Base-by-base conservation (phyloP, 306 rosid species). In the Leucaena leucocephala region DNA sequence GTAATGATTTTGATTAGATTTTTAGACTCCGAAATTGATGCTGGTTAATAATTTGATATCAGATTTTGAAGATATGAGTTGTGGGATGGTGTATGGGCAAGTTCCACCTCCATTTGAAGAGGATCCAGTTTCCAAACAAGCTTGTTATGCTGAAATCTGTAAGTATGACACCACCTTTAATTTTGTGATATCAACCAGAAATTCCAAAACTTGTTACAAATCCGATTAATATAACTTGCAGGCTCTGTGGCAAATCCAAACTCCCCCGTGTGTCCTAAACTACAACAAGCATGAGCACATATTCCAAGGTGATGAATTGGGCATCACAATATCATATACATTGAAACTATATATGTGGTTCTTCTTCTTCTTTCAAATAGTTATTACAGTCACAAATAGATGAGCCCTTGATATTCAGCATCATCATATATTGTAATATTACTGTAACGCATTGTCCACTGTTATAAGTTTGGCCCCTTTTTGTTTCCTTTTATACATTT, bases 41-140 rank as follows among this genome's bases (percentile, higher is more conserved):
- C 3, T 17, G 21, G 10, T 22, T 77, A 5, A 27, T 27, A 27
- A 15, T 74, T 48, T 75, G 42, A 69, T 71, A 38, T 71, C 85
- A 93, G 98, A 95, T 86, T 93, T 95, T 84, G 98, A 95, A 87
- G 98, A 95, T 80, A 95, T 93, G 97, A 93, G 97, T 76, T 92
- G 97, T 81, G 98, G 91, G 35, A 93, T 95, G 98, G 97, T 91
- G 82, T 95, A 92, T 69, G 98, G 98, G 44, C 93, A 92, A 90
- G 81, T 76, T 45, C 98, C 98, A 35, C 93, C 91, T 39, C 77
- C 94, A 64, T 85, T 93, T 74, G 98, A 95, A 85, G 96, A 91
- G 52, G 98, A 95, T 78, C 94, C 94, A 1, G 98, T 87, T 22
- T 84, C 99, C 63, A 95, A 90, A 46, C 96, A 91, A 82, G 94